Evolutionary conservation across 768 basidiomycete species (phyloP).

Genomic region (Mycena amicta): DNA sequence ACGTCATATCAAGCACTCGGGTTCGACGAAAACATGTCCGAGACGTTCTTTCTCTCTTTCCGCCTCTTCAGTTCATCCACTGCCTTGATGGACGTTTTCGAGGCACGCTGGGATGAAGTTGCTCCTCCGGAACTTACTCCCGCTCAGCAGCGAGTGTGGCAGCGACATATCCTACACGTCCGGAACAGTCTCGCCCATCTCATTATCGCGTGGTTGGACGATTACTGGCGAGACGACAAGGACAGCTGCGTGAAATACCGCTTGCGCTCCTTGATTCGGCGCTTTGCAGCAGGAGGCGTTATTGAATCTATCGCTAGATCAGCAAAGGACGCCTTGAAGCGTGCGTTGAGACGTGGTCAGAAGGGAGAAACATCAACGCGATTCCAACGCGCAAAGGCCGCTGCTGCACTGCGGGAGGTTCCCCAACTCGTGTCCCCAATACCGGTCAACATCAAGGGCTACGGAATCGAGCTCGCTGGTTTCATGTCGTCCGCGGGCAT

Average conservation of each 20-base stretch:
- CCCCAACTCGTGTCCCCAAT: neutral
- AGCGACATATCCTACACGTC: neutral
- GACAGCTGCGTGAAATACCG: neutral
- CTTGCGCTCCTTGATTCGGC: neutral
- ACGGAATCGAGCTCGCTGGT: neutral
- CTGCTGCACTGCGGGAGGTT: neutral
- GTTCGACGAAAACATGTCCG: neutral
- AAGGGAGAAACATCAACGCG: neutral
- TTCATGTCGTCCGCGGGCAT: neutral
- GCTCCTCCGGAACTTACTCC: neutral
- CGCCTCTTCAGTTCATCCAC: neutral
- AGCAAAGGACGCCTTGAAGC: neutral
- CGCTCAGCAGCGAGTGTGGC: neutral
- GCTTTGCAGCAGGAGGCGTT: neutral
- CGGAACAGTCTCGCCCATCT: neutral
- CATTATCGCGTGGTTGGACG: neutral
- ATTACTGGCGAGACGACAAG: neutral
- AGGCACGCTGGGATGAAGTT: neutral
- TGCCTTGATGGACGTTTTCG: neutral
- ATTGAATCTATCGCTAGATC: neutral
- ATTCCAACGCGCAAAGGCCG: neutral
- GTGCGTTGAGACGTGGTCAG: neutral
- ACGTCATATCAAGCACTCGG: neutral
- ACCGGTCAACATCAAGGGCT: neutral
- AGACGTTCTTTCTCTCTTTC: neutral